Base-by-base conservation (phyloP, 495 filamentous ascomycete species). In the Aspergillus panamensis region DNA sequence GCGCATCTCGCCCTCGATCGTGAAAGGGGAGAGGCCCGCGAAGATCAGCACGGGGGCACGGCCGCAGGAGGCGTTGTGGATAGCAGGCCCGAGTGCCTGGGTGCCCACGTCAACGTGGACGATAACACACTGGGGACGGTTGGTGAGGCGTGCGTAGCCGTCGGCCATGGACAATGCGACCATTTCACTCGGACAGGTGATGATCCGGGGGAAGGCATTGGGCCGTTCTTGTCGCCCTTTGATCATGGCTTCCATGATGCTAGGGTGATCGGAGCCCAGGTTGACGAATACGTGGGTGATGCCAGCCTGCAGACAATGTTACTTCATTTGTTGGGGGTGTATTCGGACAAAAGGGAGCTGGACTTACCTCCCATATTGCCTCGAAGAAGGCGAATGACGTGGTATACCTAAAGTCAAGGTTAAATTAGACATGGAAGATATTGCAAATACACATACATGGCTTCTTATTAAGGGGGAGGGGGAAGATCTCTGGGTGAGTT, bases 161-260 rank as follows among this genome's bases (percentile, higher is more conserved):
- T 96, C 88, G 19, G 92, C 92, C 84, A 93, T 94, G 42, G 91
- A 95, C 61, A 96, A 82, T 13, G 92, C 92, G 10, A 96, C 92
- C 87, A 96, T 92, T 85, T 94, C 91, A 54, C 92, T 92, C 0
- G 90, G 91, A 69, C 91, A 96, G 42, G 91, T 96, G 63, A 96
- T 88, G 60, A 96, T 88, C 20, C 77, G 80, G 20, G 91, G 92
- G 59, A 95, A 95, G 42, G 78, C 73, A 45, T 78, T 80, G 59
- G 73, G 61, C 51, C 71, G 71, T 65, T 78, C 72, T 62, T 76
- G 72, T 51, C 89, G 83, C 8, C 88, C 91, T 69, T 90, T 91
- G 53, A 91, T 87, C 72, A 96, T 94, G 31, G 91, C 90, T 74
- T 96, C 92, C 60, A 96, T 82, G 62, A 96, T 93, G 59, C 78